phyloP scores from a whole-genome alignment of 495 filamentous ascomycete genomes.

The Extremus antarcticus region DNA sequence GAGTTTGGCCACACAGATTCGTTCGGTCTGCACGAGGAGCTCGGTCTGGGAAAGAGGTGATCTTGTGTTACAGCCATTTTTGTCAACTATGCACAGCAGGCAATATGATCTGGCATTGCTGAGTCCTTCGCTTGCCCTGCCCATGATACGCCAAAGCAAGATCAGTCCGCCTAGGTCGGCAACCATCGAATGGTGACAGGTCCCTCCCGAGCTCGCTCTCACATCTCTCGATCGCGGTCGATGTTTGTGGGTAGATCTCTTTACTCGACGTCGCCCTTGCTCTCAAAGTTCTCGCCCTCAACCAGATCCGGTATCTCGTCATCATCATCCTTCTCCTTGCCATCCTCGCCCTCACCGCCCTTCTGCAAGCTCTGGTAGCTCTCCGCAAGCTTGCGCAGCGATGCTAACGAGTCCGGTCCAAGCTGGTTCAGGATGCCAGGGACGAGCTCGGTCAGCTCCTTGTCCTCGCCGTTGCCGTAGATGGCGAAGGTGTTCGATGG shows the following conservation, averaged over 20 bases:
- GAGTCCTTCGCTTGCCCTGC: not conserved
- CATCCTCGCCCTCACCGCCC: constrained; percentile 58
- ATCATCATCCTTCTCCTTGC: constrained; percentile 67
- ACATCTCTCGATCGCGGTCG: too few relatives aligned
- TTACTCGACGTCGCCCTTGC: constrained; percentile 64
- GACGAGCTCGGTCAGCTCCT: constrained; percentile 98
- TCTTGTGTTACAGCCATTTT: too few relatives aligned
- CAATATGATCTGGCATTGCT: too few relatives aligned
- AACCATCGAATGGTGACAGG: too few relatives aligned
- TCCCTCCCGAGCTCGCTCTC: too few relatives aligned
- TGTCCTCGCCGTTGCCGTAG: constrained; percentile 97
- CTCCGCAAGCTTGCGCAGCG: constrained; percentile 94
- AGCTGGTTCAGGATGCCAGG: constrained; percentile 99
- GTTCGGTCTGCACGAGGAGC: too few relatives aligned
- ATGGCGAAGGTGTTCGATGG: constrained; percentile 98
- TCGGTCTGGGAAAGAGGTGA: too few relatives aligned
- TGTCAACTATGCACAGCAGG: too few relatives aligned
- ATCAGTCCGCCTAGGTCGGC: not conserved
- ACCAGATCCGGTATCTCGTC: constrained; percentile 93
- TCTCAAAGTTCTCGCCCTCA: constrained; percentile 92
- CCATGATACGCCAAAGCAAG: not conserved
- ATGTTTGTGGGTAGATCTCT: too few relatives aligned
- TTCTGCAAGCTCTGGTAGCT: constrained; percentile 99
- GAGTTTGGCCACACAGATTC: too few relatives aligned
- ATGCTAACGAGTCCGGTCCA: constrained; percentile 93